phyloP scores from a whole-genome alignment of 1,139 yeast genomes.

The Arxiozyma slooffiae region DNA sequence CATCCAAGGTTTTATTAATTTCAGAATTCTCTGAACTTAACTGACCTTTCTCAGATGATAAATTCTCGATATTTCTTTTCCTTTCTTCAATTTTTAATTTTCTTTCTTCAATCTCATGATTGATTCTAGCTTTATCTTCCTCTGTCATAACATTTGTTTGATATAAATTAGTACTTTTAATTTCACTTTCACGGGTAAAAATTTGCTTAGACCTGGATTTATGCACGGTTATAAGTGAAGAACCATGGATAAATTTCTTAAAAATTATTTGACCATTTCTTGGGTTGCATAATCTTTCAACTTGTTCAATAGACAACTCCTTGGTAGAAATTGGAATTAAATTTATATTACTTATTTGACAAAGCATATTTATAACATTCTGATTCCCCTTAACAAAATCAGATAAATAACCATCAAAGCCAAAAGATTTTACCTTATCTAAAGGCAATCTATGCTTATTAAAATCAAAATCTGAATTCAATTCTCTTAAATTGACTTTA shows the following conservation, averaged over 20 bases:
- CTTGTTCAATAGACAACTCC: constrained; percentile 36
- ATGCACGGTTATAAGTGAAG: constrained; percentile 40
- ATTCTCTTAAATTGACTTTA: constrained; percentile 41
- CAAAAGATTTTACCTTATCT: constrained; percentile 37
- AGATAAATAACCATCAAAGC: constrained; percentile 71
- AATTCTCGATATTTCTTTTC: constrained; percentile 19
- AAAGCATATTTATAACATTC: constrained; percentile 66
- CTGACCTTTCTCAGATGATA: constrained; percentile 19
- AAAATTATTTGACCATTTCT: constrained; percentile 35
- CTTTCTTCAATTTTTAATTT: constrained; percentile 12
- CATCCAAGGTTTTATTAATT: constrained; percentile 12
- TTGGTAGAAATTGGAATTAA: constrained; percentile 51
- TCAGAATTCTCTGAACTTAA: constrained; percentile 13
- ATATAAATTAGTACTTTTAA: constrained; percentile 28
- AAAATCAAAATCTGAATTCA: constrained; percentile 20
- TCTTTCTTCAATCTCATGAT: constrained; percentile 17
- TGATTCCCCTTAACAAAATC: constrained; percentile 70
- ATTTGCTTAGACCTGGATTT: constrained; percentile 39
- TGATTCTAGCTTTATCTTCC: constrained; percentile 21
- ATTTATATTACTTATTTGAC: constrained; percentile 48
- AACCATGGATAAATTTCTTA: constrained; percentile 52
- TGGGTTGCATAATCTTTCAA: constrained; percentile 35
- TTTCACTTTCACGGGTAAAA: constrained; percentile 4
- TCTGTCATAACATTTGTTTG: constrained; percentile 40
- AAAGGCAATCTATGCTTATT: constrained; percentile 20